Evolutionary conservation across 83 land plant genomes (phyloP), one percentile per base, ranked within the genome.

Genomic region (Isoetes engelmannii): DNA sequence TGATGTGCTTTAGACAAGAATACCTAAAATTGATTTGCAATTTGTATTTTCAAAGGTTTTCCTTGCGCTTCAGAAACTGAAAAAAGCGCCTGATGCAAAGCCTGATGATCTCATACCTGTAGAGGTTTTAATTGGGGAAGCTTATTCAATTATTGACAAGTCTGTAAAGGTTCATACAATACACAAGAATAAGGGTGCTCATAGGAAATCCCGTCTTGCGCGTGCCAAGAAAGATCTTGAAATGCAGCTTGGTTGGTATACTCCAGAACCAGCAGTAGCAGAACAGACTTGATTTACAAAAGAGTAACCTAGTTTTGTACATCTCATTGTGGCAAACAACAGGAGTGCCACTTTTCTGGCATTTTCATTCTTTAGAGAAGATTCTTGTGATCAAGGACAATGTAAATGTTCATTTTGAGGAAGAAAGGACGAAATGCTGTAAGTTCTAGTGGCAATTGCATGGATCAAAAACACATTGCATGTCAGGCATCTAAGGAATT

Each of bases 161-260:
- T 92, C 96, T 2, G 86, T 89, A 45, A 85, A 78, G 72, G 76
- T 68, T 50, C 89, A 92, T 41, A 67, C 92, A 1, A 50, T 92
- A 45, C 98, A 92, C 65, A 79, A 80, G 44, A 92, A 92, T 79
- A 92, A 92, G 6, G 98, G 85, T 57, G 87, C 84, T 5, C 82
- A 85, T 55, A 76, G 96, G 61, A 92, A 92, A 81, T 87, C 96
- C 45, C 85, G 98, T 7, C 84, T 92, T 57, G 85, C 98, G 10
- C 76, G 98, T 59, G 86, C 89, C 57, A 92, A 92, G 82, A 87
- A 84, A 69, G 78, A 86, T 15, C 72, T 92, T 37, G 82, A 79
- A 72, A 85, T 90, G 55, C 85, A 87, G 71, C 92, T 80, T 72
- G 98, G 98, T 65, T 84, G 92, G 96, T 92, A 92, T 63, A 72